Evolutionary conservation across 2,329 filamentous ascomycete genomes (phyloP), one percentile per base, ranked within the genome.

Genomic region (Colletotrichum lini): DNA sequence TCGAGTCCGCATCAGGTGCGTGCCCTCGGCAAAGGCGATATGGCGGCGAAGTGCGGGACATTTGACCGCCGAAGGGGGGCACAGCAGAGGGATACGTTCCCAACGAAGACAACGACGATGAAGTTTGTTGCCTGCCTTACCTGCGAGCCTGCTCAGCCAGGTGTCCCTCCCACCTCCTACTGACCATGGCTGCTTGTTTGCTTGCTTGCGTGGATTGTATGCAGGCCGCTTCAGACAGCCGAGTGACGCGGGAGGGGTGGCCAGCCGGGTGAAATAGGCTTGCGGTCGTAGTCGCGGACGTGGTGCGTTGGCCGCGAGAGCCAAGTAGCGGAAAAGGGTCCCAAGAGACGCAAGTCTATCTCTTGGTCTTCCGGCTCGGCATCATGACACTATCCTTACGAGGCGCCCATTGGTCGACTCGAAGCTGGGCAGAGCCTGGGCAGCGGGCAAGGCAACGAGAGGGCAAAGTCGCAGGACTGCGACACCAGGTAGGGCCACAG

Each of bases 291-390:
- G 30, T 35, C 30, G 30, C 30, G 30, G 30, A 35, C 30, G 8
- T 63, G 58, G 57, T 71, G 52, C 57, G 42, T 30, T 60, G 62
- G 67, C 52, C 66, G 47, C 47, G 61, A 69, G 45, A 40, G 65
- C 68, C 68, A 71, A 68, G 68, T 30, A 30, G 42, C 65, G 65
- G 65, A 59, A 71, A 63, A 67, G 59, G 38, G 23, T 42, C 63
- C 63, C 67, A 67, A 67, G 56, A 57, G 44, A 70, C 47, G 60
- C 67, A 65, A 57, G 60, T 53, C n/a, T 67, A 67, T 67, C 67
- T 67, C 57, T 62, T 63, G 52, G 52, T 49, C 30, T 15, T 58
- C n/a, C 35, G 38, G 47, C 38, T 47, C 57, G n/a, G 18, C 40
- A 60, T 58, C 66, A 45, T 54, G 53, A 40, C 45, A 42, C 54